Conservation (phyloP, 345 rosid genomes). For the Eucalyptus rudis region DNA sequence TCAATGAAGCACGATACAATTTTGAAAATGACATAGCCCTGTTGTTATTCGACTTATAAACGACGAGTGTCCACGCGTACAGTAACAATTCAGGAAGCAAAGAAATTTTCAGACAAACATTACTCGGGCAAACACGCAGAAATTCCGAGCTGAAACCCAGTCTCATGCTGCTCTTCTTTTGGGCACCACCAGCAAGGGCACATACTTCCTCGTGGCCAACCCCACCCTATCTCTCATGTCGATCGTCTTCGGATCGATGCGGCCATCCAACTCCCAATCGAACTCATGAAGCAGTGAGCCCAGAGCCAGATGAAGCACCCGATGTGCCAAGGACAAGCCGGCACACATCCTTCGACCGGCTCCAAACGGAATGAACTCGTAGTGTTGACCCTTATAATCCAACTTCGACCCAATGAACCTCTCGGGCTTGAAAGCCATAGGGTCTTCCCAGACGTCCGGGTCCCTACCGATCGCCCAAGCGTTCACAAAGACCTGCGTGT, state of each 20-base stretch:
- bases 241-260: slow-evolving; percentile 2
- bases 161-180: not conserved
- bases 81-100: not conserved
- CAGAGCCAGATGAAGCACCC: slow-evolving; percentile 7
- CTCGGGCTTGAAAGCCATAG: slow-evolving; percentile 15
- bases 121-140: not conserved
- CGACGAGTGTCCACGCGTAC: not conserved
- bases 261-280: slow-evolving; percentile 19
- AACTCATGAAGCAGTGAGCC: slow-evolving; percentile 26
- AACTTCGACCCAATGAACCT: slow-evolving; percentile 17
- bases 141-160: not conserved
- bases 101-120: not conserved
- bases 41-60: not conserved
- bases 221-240: slow-evolving; percentile 21
- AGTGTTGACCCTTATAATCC: slow-evolving; percentile 27
- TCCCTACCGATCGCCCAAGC: slow-evolving; percentile 60
- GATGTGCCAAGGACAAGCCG: slow-evolving; percentile 19
- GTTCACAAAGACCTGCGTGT: slow-evolving; percentile 40
- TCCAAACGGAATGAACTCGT: slow-evolving; percentile 30
- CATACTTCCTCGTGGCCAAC: slow-evolving; percentile 4
- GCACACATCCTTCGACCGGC: slow-evolving; percentile 34
- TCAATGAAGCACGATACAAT: not conserved
- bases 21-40: not conserved
- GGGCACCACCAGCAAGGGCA: slow-evolving; percentile 17
- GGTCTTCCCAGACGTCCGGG: slow-evolving; percentile 30